Base-by-base conservation (phyloP, 192 early-diverging fungal species). In the Geranomyces michiganensis region DNA sequence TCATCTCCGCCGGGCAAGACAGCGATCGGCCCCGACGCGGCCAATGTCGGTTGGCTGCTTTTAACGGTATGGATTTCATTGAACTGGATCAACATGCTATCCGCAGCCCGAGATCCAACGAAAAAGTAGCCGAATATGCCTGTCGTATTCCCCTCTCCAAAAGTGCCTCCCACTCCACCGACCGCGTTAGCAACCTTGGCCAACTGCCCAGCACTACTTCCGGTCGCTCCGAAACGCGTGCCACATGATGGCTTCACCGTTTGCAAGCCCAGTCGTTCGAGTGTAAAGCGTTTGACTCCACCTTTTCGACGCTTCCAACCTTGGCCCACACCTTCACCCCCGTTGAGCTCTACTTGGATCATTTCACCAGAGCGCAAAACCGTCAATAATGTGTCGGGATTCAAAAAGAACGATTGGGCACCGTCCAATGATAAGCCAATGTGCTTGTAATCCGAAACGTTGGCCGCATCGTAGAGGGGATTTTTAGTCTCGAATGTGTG, bases 361-460 rank as follows among this genome's bases (percentile, higher is more conserved):
- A 92, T 82, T 33, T 89, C 84, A 0, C 96, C 97, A 61, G 83
- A 80, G 43, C 89, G 79, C 10, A 92, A 78, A 46, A 90, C 88
- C 56, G 95, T 75, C 1, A 93, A 78, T 51, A 94, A 65, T 21
- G 88, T 88, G 49, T 91, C 87, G 19, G 87, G 85, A 48, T 89
- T 89, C 22, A 97, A 70, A 32, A 92, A 86, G 19, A 85, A 80
- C 24, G 83, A 78, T 7, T 81, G 73, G 6, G 86, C 84, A 8
- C 89, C 90, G 55, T 93, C 92, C 19, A 99, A 77, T 5, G 84
- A 79, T 13, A 97, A 71, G 6, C 87, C 92, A 36, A 95, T 78
- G 27, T 75, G 72, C 63, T 87, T 83, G 36, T 60, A 78, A 66
- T 86, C 82, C 0, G 70, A 74, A 32, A 81, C 73, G 13, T 74